These are phyloP conservation scores for Aspergillus thermomutatus DNA, from an alignment of 2,329 filamentous ascomycete species.

Conservation along the genomic window DNA sequence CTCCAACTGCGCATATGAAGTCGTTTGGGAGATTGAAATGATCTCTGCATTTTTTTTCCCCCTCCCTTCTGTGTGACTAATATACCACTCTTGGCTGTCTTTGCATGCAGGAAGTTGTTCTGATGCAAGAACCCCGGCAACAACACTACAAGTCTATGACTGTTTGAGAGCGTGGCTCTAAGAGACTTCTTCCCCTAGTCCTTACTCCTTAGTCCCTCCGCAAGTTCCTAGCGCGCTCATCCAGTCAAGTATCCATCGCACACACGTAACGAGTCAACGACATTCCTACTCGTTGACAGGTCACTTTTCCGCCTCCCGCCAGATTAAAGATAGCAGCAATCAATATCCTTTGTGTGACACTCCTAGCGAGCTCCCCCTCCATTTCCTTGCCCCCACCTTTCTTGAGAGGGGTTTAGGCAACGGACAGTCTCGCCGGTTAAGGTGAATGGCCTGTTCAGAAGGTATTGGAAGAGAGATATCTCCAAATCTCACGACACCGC, in stretches of 20 bases:
- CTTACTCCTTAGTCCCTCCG: not conserved
- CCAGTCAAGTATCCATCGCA: not conserved
- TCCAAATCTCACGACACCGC: not conserved
- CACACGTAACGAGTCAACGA: not conserved
- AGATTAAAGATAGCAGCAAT: not conserved
- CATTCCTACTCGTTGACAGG: not conserved
- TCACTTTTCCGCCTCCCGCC: not conserved
- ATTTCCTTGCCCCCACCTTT: not conserved
- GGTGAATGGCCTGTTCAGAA: no score
- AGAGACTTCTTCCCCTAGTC: not conserved
- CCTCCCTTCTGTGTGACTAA: no score
- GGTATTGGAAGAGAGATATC: not conserved
- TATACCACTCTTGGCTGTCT: not conserved
- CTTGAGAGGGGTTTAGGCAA: not conserved
- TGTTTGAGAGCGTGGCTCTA: not conserved
- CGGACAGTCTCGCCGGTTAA: not conserved
- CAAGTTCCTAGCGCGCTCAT: not conserved
- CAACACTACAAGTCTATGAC: no score
- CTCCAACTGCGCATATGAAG: not conserved
- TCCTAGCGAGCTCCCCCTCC: not conserved
- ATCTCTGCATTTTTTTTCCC: not conserved
- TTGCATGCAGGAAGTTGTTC: not conserved
- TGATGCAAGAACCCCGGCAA: no score
- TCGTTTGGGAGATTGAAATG: not conserved
- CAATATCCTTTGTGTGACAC: not conserved